phyloP scores from a whole-genome alignment of 371 early-diverging fungal genomes.

The Catenaria anguillulae region DNA sequence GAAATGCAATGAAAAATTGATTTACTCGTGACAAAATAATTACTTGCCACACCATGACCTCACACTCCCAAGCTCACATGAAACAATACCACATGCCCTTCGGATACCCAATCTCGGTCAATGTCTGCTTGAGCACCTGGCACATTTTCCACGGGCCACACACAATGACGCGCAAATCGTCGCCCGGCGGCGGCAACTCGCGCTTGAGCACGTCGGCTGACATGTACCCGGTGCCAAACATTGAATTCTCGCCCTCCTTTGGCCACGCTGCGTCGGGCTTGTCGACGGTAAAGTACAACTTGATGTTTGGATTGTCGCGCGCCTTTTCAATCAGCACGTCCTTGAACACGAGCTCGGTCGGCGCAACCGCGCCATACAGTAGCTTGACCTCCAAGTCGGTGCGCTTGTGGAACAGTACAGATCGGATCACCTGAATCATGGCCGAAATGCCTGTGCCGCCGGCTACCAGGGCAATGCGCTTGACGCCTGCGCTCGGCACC shows the following conservation, averaged over 20 bases:
- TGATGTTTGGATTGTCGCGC: not conserved
- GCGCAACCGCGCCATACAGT: slow-evolving; percentile 1
- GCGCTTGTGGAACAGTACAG: slow-evolving; percentile 3
- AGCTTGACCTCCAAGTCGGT: slow-evolving; percentile 4
- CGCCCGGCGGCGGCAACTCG: not conserved
- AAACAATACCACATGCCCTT: not conserved
- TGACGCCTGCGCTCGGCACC: not conserved
- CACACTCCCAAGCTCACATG: not conserved
- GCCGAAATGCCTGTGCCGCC: slow-evolving; percentile 5
- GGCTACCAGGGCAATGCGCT: not conserved
- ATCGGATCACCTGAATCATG: slow-evolving; percentile 6
- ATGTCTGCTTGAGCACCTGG: not conserved
- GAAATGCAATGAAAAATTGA: too few species aligned
- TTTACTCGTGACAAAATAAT: too few species aligned
- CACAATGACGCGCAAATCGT: not conserved
- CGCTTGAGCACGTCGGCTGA: not conserved
- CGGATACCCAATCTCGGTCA: slow-evolving; percentile 3
- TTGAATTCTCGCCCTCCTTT: not conserved
- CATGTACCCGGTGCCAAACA: slow-evolving; percentile 5
- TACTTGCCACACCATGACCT: too few species aligned
- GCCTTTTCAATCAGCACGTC: not conserved
- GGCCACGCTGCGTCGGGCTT: slow-evolving; percentile 1
- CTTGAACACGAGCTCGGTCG: not conserved
- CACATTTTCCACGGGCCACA: slow-evolving; percentile 8
- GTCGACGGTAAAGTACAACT: slow-evolving; percentile 6